Base-by-base conservation (phyloP, 352 stramenopile genomes). In the Phytophthora brassicae region DNA sequence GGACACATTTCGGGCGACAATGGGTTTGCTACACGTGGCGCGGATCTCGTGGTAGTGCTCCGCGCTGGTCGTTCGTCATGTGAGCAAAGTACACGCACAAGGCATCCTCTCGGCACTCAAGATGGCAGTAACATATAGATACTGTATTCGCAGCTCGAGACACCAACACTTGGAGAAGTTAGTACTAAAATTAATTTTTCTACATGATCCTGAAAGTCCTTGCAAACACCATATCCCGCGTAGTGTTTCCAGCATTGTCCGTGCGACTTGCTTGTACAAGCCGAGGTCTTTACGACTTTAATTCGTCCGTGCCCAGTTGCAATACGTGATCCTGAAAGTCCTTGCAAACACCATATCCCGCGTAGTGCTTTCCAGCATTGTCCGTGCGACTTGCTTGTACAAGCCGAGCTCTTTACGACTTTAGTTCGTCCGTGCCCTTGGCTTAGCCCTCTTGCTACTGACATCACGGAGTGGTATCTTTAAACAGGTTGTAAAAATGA, bases 21-120 rank as follows among this genome's bases (percentile, higher is more conserved):
- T 31, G 66, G 69, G 39, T 79, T 76, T 19, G 66, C 54, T 77
- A 79, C 7, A 76, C 23, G 35, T 76, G 69, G 11, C 47, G 56
- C 16, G 69, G 66, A 44, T 81, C 69, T 3, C 50, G 47, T 23
- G 64, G 56, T 1, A 56, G 31, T 6, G 42, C 20, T 19, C 53
- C 64, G 9, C 38, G 31, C 19, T 81, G 60, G 17, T 75, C 56
- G 6, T 66, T 77, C 28, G 79, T 77, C 59, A 70, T 76, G 22
- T 81, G 59, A 0, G 68, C 57, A 33, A 79, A 81, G 41, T 66
- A 74, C 0, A 79, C 63, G 16, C 62, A 52, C 0, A 77, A 29
- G 13, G 73, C 57, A 59, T 81, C 69, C 13, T 72, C 61, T 0
- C 48, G 28, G 51, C 50, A 81, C 17, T 67, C 51, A 2, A 79